A percentile compares a stretch with the other conserved stretches of the same genome.
Evolutionary conservation across 345 rosid species (phyloP).

Genomic region (Hypericum perforatum): DNA sequence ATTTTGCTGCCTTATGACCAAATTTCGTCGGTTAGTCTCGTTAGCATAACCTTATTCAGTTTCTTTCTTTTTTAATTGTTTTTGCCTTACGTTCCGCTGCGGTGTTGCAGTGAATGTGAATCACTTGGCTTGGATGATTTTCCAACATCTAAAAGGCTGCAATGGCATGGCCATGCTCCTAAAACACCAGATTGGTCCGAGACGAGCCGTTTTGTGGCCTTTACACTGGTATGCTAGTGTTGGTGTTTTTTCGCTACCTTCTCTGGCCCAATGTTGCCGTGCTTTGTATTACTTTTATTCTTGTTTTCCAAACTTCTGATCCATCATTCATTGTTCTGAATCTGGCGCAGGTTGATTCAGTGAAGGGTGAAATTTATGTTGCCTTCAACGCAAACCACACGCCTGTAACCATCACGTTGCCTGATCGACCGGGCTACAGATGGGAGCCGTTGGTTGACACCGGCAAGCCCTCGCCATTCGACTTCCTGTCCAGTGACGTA

Average conservation of each 20-base stretch:
- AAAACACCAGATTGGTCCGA: constrained; percentile 82
- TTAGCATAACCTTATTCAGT: background rate
- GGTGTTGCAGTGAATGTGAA: constrained; percentile 65
- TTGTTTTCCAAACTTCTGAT: background rate
- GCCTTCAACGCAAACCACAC: constrained; percentile 76
- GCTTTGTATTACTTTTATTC: background rate
- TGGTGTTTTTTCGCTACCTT: no score
- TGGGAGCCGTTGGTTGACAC: constrained; percentile 94
- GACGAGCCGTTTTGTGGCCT: constrained; percentile 84
- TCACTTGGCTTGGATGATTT: constrained; percentile 74
- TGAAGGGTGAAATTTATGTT: constrained; percentile 69
- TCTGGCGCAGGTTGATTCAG: constrained; percentile 50
- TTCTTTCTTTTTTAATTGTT: background rate
- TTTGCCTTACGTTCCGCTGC: constrained; percentile 2
- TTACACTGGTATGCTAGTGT: constrained; percentile 91
- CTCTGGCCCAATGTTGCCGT: no score
- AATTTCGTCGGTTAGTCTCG: constrained; percentile 59
- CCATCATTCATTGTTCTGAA: constrained; percentile 1
- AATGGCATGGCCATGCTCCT: constrained; percentile 86
- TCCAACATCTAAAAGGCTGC: constrained; percentile 83
- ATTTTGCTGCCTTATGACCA: constrained; percentile 68
- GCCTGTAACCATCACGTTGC: constrained; percentile 50
- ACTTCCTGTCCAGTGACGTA: constrained; percentile 59
- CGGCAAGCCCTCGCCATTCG: constrained; percentile 64
- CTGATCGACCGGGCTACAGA: constrained; percentile 66